Conservation (phyloP, 768 basidiomycete species). For the Russula lepida region DNA sequence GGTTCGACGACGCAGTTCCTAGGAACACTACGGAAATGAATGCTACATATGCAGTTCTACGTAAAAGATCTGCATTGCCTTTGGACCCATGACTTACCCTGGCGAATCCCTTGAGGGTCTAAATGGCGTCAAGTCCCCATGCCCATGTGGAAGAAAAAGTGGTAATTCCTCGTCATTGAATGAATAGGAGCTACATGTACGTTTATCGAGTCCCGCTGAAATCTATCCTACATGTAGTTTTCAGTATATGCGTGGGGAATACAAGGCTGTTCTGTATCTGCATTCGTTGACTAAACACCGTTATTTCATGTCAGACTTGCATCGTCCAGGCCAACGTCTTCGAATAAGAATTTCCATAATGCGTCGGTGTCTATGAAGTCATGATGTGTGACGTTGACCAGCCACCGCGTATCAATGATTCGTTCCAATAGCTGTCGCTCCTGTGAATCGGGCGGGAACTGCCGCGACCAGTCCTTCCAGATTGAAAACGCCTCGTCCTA, state of each 20-base stretch:
- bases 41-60: too few species aligned
- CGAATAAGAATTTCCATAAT: conserved; percentile 79
- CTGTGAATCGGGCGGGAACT: conserved; percentile 68
- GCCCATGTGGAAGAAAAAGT: not conserved
- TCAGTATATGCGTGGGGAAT: not conserved
- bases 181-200: not conserved
- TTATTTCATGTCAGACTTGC: not conserved
- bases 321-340: conserved; percentile 18
- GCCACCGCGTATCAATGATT: conserved; percentile 70
- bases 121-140: too few species aligned
- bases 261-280: not conserved
- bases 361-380: conserved; percentile 75
- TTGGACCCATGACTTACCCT: too few species aligned
- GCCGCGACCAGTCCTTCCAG: conserved; percentile 90
- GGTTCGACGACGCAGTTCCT: too few species aligned
- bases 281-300: not conserved
- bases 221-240: conserved; percentile 5
- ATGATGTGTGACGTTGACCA: conserved; percentile 89
- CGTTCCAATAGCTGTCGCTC: conserved; percentile 66
- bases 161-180: not conserved
- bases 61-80: too few species aligned
- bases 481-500: conserved; percentile 96
- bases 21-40: too few species aligned
- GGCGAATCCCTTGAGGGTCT: too few species aligned
- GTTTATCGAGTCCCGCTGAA: not conserved